Evolutionary conservation across 2,329 filamentous ascomycete species (phyloP).

Genomic region (Pseudogymnoascus verrucosus): DNA sequence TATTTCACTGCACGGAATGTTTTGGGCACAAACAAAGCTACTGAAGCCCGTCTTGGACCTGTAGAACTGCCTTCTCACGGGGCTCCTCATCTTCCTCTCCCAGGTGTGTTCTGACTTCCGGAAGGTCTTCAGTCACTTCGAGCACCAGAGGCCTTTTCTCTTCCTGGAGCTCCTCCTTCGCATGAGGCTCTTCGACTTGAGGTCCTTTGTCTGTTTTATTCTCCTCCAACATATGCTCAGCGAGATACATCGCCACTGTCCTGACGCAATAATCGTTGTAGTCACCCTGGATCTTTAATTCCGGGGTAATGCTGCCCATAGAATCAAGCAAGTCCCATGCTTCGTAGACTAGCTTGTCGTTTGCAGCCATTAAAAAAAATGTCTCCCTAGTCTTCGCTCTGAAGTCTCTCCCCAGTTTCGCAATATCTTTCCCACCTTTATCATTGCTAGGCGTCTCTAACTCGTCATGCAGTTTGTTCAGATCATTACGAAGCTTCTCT

Average conservation of each 20-base stretch:
- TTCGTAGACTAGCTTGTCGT: not conserved
- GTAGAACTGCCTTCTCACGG: not conserved
- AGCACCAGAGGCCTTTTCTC: too few species aligned
- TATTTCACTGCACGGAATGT: not conserved
- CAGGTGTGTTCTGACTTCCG: too few species aligned
- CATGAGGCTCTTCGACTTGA: not conserved
- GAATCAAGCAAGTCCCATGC: not conserved
- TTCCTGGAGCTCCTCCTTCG: not conserved
- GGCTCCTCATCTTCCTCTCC: not conserved
- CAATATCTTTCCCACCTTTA: not conserved
- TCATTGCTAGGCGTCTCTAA: not conserved
- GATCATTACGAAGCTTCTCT: not conserved
- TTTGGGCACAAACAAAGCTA: not conserved
- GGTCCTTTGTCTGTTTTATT: not conserved
- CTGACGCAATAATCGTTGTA: not conserved
- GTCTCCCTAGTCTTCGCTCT: not conserved
- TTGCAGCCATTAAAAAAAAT: not conserved
- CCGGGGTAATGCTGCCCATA: not conserved
- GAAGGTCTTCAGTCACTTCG: too few species aligned
- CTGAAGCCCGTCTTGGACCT: not conserved
- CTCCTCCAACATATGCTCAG: not conserved
- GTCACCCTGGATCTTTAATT: not conserved
- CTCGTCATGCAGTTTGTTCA: not conserved
- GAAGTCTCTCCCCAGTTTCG: not conserved
- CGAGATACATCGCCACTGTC: not conserved